Evolutionary conservation across 2,329 filamentous ascomycete genomes (phyloP), one percentile per base, ranked within the genome.

Genomic region (Xylariaceae sp.): DNA sequence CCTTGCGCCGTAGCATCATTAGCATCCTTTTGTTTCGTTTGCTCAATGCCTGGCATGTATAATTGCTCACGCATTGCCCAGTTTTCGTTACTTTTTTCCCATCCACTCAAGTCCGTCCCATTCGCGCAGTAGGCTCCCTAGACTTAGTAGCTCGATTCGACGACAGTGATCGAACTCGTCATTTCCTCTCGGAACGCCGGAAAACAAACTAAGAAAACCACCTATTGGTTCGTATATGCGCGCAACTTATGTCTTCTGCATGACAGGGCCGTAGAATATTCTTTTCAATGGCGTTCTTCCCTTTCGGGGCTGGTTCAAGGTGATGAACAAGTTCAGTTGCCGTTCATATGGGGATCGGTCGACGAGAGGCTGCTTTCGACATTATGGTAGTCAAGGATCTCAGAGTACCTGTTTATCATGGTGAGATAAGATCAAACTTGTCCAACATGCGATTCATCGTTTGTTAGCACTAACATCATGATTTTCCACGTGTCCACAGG

Each of bases 401-500:
- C 93, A 55, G 92, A 96, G 81, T 97, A 97, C 92, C 92, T 96
- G 17, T 56, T 62, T 67, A 66, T 65, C 61, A 37, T 9, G 37
- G 48, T 13, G 44, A 10, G 51, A 63, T 66, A 51, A 61, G 62
- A 68, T 65, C 23, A 70, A 67, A 65, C 37, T 23, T 44, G 18
- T 11, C 8, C 3, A 60, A 15, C 56, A 58, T 17, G 13, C 10
- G 11, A 13, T 9, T 49, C 13, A 2, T 30, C n/a, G 15, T 11
- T 49, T 11, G 9, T 10, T 41, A 11, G 3, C 61, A 45, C 88
- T 72, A 82, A 96, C 94, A 99, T 99, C 94, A 97, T 99, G 73
- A 99, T 97, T 80, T 99, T 99, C 94, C 94, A 99, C n/a, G 92
- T 96, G 73, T 99, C 94, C 54, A 97, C 92, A 0, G 94, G 93